phyloP scores from a whole-genome alignment of 768 basidiomycete genomes.

The Pleurotus tuber-regium region DNA sequence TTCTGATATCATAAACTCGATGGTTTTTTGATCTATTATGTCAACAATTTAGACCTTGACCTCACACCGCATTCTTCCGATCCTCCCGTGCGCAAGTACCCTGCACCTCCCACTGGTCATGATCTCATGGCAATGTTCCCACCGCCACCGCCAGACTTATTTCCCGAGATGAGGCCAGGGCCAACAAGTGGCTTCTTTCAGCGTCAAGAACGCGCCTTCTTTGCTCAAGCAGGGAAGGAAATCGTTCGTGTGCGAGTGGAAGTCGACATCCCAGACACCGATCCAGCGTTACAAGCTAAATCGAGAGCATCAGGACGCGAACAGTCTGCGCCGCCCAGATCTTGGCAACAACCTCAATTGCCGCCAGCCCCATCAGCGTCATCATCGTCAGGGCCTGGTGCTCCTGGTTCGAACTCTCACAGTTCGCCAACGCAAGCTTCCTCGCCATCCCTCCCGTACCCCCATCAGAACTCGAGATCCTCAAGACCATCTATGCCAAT shows the following conservation, averaged over 20 bases:
- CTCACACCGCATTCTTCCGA: conserved; percentile 18
- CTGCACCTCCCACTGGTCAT: conserved; percentile 76
- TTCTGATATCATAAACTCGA: background rate
- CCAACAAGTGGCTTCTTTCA: conserved; percentile 75
- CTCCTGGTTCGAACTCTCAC: conserved; percentile 8
- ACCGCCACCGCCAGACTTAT: conserved; percentile 54
- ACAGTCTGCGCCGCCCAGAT: conserved; percentile 18
- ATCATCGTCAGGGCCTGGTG: conserved; percentile 16
- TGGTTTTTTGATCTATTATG: background rate
- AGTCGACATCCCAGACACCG: conserved; percentile 46
- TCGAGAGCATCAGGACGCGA: conserved; percentile 24
- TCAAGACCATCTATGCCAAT: conserved; percentile 31
- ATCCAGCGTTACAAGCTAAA: conserved; percentile 16
- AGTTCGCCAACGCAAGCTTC: conserved; percentile 33
- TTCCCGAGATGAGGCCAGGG: conserved; percentile 53
- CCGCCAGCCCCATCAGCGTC: conserved; percentile 21
- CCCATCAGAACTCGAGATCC: conserved; percentile 19
- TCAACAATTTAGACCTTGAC: background rate
- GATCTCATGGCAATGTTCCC: conserved; percentile 87
- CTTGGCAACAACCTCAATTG: conserved; percentile 28
- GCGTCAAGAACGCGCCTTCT: conserved; percentile 76
- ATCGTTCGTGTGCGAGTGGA: conserved; percentile 75
- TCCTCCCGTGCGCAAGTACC: conserved; percentile 55
- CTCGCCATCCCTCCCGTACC: conserved; percentile 19
- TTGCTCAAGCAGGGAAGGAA: conserved; percentile 75